These are phyloP conservation scores for Fusarium dimerum DNA, from an alignment of 2,329 filamentous ascomycete genomes.

Conservation along the genomic window DNA sequence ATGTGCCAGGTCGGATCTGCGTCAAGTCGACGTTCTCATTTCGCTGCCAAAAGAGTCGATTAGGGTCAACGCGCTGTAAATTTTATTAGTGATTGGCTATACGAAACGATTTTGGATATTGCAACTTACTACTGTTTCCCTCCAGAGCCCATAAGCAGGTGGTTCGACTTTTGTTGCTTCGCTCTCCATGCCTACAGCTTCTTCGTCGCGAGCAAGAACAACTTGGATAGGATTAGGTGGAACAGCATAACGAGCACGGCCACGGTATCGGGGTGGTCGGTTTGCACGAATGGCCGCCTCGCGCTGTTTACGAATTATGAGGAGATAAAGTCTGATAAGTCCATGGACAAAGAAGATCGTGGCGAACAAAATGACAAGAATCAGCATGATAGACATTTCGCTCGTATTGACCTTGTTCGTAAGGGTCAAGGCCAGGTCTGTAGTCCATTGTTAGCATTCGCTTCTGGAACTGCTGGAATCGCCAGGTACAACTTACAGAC, in stretches of 20 bases:
- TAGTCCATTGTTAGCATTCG: constrained; percentile 2
- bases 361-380: constrained; percentile 73
- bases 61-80: constrained; percentile 70
- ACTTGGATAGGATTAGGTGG: constrained; percentile 76
- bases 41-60: constrained; percentile 79
- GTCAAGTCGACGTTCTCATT: constrained; percentile 45
- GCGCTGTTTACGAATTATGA: constrained; percentile 54
- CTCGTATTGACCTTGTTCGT: constrained; percentile 63
- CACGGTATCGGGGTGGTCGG: constrained; percentile 48
- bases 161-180: constrained; percentile 63
- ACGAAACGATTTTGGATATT: background rate
- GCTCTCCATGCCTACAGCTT: constrained; percentile 58
- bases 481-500: constrained; percentile 59
- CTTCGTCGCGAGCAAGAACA: constrained; percentile 72
- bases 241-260: constrained; percentile 64
- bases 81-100: constrained; percentile 7
- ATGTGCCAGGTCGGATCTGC: constrained; percentile 24
- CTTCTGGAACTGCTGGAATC: background rate
- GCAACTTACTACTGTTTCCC: constrained; percentile 73
- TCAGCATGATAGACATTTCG: constrained; percentile 78
- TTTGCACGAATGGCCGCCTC: constrained; percentile 20
- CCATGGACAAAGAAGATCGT: constrained; percentile 82
- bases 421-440: constrained; percentile 73
- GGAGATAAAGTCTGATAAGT: constrained; percentile 71
- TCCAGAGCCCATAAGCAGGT: constrained; percentile 84